These are phyloP conservation scores for Penicillium freii DNA, from an alignment of 2,329 filamentous ascomycete species.

Conservation along the genomic window DNA sequence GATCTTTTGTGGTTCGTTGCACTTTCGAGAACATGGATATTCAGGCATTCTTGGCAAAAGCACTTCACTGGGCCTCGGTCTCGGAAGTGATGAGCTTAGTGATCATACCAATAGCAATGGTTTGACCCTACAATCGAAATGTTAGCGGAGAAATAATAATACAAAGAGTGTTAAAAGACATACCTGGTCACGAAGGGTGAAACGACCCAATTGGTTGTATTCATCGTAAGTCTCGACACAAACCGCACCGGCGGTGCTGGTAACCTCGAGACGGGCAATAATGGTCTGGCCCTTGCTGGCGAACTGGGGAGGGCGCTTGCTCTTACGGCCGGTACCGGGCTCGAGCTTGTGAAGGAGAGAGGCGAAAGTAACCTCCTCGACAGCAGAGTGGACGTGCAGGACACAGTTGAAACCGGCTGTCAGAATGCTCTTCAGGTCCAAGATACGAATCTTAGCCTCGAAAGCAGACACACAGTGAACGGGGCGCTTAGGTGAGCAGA, in stretches of 20 bases:
- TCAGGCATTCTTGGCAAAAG: not conserved
- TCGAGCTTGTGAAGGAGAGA: slow-evolving; percentile 89
- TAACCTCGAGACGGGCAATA: slow-evolving; percentile 87
- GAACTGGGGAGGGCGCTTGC: slow-evolving; percentile 88
- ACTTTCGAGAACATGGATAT: not conserved
- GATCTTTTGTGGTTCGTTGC: not conserved
- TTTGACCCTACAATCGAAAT: slow-evolving; percentile 70
- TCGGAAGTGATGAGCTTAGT: slow-evolving; percentile 69
- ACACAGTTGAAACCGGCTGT: slow-evolving; percentile 97
- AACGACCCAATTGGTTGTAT: slow-evolving; percentile 89
- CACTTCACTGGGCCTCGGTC: slow-evolving; percentile 13
- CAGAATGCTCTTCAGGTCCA: slow-evolving; percentile 92
- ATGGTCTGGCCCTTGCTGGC: slow-evolving; percentile 78
- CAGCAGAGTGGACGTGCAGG: slow-evolving; percentile 92
- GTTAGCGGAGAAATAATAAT: slow-evolving; percentile 17
- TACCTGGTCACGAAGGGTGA: slow-evolving; percentile 86
- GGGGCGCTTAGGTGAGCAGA: slow-evolving; percentile 89
- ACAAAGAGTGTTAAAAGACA: slow-evolving; percentile 24
- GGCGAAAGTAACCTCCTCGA: slow-evolving; percentile 93
- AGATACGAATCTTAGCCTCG: slow-evolving; percentile 92
- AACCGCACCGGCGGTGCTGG: slow-evolving; percentile 77
- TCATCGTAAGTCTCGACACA: slow-evolving; percentile 95
- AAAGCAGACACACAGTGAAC: slow-evolving; percentile 88
- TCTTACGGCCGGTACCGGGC: slow-evolving; percentile 90
- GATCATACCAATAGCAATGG: slow-evolving; percentile 98